These are phyloP conservation scores for Allium cepa DNA, from an alignment of 106 monocot species.

Conservation along the genomic window DNA sequence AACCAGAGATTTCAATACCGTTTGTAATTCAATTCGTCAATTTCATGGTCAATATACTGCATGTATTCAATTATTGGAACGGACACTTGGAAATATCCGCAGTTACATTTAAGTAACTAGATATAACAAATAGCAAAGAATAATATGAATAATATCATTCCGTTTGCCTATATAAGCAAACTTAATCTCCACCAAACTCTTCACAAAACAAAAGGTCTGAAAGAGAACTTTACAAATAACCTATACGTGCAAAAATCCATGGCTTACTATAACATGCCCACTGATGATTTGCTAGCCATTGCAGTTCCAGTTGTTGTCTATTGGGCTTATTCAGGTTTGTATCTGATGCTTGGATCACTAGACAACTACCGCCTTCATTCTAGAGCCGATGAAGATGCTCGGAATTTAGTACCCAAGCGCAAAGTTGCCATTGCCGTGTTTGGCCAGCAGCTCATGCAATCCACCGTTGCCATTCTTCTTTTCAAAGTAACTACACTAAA, in stretches of 20 bases:
- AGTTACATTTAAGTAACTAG: no score
- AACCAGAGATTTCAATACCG: no score
- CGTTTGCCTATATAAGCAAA: no score
- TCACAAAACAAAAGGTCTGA: no score
- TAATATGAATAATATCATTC: no score
- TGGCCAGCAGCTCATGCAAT: slow-evolving; percentile 51
- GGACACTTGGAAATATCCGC: no score
- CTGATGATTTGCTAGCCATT: slow-evolving; percentile 62
- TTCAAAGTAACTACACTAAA: slow-evolving; percentile 32
- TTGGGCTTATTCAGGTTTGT: slow-evolving; percentile 72
- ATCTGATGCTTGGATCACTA: slow-evolving; percentile 27
- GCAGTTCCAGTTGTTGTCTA: slow-evolving; percentile 63
- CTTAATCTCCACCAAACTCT: no score
- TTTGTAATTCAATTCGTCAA: no score
- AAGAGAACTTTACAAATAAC: no score
- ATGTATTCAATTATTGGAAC: no score
- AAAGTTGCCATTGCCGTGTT: slow-evolving; percentile 66
- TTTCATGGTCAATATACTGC: no score
- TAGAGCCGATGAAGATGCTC: slow-evolving; percentile 43
- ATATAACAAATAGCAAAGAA: no score
- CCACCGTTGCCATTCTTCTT: slow-evolving; percentile 35
- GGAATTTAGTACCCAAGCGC: slow-evolving; percentile 46
- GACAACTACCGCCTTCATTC: slow-evolving; percentile 57
- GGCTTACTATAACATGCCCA: slow-evolving; percentile 1
- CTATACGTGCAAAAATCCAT: not conserved